Conservation (phyloP, 306 rosid genomes). For the Quercus robur region DNA sequence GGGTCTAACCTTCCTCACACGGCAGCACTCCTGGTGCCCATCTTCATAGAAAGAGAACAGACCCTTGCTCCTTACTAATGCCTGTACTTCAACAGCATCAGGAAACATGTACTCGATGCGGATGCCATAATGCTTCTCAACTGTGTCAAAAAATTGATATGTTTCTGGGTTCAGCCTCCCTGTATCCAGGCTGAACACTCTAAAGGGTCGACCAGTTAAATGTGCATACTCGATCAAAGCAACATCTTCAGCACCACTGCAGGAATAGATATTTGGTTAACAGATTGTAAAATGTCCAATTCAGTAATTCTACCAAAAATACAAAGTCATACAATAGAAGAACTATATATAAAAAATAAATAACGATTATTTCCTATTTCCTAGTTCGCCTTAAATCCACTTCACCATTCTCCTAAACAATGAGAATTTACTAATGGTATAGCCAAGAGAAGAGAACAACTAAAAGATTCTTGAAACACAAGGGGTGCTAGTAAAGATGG, state of each 20-base stretch:
- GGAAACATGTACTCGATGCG: slow-evolving; percentile 93
- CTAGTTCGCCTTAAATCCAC: too few relatives aligned
- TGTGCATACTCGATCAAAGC: slow-evolving; percentile 90
- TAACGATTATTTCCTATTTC: too few relatives aligned
- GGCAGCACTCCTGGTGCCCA: slow-evolving; percentile 99
- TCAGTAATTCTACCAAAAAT: neutral
- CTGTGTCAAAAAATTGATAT: slow-evolving; percentile 62
- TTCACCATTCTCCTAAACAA: too few relatives aligned
- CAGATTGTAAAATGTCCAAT: neutral
- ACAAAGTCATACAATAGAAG: neutral
- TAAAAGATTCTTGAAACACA: neutral
- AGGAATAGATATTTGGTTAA: neutral
- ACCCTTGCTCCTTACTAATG: slow-evolving; percentile 81
- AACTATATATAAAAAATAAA: neutral
- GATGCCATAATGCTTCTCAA: slow-evolving; percentile 86
- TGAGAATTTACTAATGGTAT: too few relatives aligned
- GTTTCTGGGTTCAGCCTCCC: slow-evolving; percentile 96
- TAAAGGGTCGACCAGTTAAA: slow-evolving; percentile 81
- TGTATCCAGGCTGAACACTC: slow-evolving; percentile 91
- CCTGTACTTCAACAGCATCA: slow-evolving; percentile 94
- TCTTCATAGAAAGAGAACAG: slow-evolving; percentile 95
- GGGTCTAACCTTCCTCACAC: slow-evolving; percentile 88
- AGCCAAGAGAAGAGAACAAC: neutral
- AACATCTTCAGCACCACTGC: slow-evolving; percentile 99
- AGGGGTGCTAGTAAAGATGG: neutral